Evolutionary conservation across 2,329 filamentous ascomycete genomes (phyloP).

Genomic region (Fusarium denticulatum): DNA sequence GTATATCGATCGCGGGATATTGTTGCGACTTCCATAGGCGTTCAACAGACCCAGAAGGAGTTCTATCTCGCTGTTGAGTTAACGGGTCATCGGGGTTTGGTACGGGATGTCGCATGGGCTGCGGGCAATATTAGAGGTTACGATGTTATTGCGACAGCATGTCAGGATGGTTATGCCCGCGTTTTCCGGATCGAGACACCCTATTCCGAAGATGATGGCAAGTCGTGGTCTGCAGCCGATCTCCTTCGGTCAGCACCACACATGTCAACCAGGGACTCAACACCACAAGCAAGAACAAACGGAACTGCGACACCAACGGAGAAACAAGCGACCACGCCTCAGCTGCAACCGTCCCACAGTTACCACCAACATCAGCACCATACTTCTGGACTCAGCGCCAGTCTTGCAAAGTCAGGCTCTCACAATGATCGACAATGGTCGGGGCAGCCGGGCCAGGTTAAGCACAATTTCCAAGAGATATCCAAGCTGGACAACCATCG

Average conservation of each 20-base stretch:
- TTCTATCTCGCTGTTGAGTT: conserved; percentile 88
- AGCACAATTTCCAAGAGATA: conserved; percentile 70
- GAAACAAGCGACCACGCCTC: conserved; percentile 40
- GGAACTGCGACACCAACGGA: conserved; percentile 37
- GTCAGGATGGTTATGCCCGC: conserved; percentile 88
- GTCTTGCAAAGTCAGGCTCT: conserved; percentile 61
- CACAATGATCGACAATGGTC: conserved; percentile 61
- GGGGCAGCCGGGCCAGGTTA: conserved; percentile 71
- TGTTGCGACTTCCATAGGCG: conserved; percentile 61
- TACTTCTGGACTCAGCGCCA: conserved; percentile 61
- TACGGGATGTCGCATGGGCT: conserved; percentile 92
- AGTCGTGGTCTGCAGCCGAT: conserved; percentile 60
- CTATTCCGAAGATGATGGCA: conserved; percentile 56
- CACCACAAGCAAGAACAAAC: conserved; percentile 46
- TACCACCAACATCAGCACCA: conserved; percentile 50
- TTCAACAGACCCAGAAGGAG: conserved; percentile 70
- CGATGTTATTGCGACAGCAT: conserved; percentile 90
- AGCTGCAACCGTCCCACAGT: conserved; percentile 32
- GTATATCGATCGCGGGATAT: conserved; percentile 81
- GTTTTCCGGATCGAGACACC: conserved; percentile 84
- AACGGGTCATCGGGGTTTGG: conserved; percentile 76
- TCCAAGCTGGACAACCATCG: conserved; percentile 74
- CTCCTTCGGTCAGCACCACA: conserved; percentile 51
- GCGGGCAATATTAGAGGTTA: conserved; percentile 90
- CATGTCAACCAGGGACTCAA: conserved; percentile 39